Percentiles rank a stretch among this genome's conserved stretches.
These are phyloP conservation scores for Barnettozyma californica DNA, from an alignment of 805 yeast genomes.

Conservation along the genomic window DNA sequence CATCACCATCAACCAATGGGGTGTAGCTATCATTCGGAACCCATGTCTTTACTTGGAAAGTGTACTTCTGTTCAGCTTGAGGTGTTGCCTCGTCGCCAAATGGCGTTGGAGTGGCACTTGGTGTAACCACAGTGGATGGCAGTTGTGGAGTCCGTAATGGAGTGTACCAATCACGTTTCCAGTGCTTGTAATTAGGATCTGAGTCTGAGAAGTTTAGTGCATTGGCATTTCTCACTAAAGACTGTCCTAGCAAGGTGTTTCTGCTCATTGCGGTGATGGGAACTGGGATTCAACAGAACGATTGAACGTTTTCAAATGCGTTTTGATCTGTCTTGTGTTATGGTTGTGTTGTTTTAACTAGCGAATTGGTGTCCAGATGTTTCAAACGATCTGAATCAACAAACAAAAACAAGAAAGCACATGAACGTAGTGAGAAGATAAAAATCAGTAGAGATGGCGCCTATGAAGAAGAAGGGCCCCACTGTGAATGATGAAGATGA, in stretches of 20 bases:
- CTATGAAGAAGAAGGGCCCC: slow-evolving; percentile 6
- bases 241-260: slow-evolving; percentile 22
- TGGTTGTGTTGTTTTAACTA: not conserved
- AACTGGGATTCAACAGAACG: not conserved
- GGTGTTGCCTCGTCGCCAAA: slow-evolving; percentile 23
- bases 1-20: slow-evolving; percentile 31
- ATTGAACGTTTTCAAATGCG: not conserved
- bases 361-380: slow-evolving; percentile 1
- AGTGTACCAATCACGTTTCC: slow-evolving; percentile 26
- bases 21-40: slow-evolving; percentile 17
- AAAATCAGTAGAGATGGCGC: not conserved
- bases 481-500: slow-evolving; percentile 33
- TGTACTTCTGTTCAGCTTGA: slow-evolving; percentile 12
- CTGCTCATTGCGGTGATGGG: slow-evolving; percentile 2
- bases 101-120: slow-evolving; percentile 23
- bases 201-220: slow-evolving; percentile 13
- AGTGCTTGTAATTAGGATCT: slow-evolving; percentile 17
- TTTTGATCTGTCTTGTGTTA: not conserved
- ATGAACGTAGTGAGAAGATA: not conserved
- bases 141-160: slow-evolving; percentile 14
- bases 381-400: not conserved
- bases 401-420: not conserved
- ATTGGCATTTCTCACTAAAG: slow-evolving; percentile 25
- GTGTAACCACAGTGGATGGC: slow-evolving; percentile 17
- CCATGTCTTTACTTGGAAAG: slow-evolving; percentile 32